Conservation (phyloP, 2,329 filamentous ascomycete genomes). For the Tolypocladium ophioglossoides region DNA sequence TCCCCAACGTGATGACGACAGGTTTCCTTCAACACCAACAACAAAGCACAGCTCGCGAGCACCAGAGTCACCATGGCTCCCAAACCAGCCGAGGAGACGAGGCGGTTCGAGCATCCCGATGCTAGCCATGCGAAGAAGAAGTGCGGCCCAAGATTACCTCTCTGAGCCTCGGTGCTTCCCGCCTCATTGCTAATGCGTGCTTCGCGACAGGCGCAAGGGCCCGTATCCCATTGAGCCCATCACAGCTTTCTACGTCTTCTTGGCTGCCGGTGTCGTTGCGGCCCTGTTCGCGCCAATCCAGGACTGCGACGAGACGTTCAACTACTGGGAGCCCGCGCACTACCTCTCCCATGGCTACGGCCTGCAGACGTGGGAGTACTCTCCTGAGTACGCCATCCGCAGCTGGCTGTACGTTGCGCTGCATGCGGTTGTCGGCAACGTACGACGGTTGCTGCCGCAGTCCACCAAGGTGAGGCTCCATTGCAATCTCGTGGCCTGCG, state of each 20-base stretch:
- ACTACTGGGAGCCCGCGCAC: slow-evolving; percentile 97
- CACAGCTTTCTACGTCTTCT: slow-evolving; percentile 70
- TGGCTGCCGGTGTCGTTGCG: slow-evolving; percentile 62
- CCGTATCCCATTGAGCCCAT: slow-evolving; percentile 60
- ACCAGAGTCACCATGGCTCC: slow-evolving; percentile 26
- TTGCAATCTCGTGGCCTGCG: background rate
- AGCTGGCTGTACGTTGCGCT: slow-evolving; percentile 86
- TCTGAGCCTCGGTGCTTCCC: background rate
- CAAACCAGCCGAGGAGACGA: slow-evolving; percentile 15
- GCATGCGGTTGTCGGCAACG: slow-evolving; percentile 62
- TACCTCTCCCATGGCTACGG: slow-evolving; percentile 90
- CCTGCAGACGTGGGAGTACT: slow-evolving; percentile 97
- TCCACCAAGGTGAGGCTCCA: slow-evolving; percentile 40
- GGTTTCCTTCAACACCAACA: slow-evolving; percentile 11
- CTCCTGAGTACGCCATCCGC: slow-evolving; percentile 84
- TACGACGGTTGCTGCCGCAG: slow-evolving; percentile 53
- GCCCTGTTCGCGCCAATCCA: slow-evolving; percentile 84
- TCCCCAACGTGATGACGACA: slow-evolving; percentile 11
- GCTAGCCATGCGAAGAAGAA: slow-evolving; percentile 42
- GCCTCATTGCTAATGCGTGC: background rate
- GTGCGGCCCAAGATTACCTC: slow-evolving; percentile 17
- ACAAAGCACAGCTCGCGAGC: slow-evolving; percentile 6
- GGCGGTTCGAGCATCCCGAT: slow-evolving; percentile 35
- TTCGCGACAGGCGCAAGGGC: slow-evolving; percentile 30
- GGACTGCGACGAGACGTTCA: slow-evolving; percentile 98